Evolutionary conservation across 2,329 filamentous ascomycete species (phyloP), one percentile per base, ranked within the genome.

Genomic region (Fusarium sacchari): DNA sequence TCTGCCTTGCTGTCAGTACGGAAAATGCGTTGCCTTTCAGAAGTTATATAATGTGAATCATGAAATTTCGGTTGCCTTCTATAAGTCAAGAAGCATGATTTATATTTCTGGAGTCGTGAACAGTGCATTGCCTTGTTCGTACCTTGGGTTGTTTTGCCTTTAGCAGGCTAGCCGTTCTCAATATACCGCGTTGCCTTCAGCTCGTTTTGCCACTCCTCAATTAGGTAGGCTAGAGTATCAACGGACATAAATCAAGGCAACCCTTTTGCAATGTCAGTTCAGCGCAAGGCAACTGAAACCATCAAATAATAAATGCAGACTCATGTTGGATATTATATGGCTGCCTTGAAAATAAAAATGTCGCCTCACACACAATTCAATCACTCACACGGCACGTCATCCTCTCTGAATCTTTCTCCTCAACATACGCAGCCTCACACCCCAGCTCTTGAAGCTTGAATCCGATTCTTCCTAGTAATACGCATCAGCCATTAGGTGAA

Each of bases 401-500:
- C 6, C 2, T 22, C 9, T 28, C 18, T 15, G 3, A 11, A 7
- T 0, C 44, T 22, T 47, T 1, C 7, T 15, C 8, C 43, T 18
- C 43, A 10, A 5, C 1, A 8, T 24, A 46, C 44, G 13, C 5
- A 13, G 24, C 24, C 26, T 46, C n/a, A 30, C 24, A 28, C 22
- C 28, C 26, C 14, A 22, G 26, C 3, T 15, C 13, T 13, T 7
- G 13, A 22, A 47, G 13, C 13, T 1, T 7, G 20, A 28, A 28
- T 4, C 12, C 5, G 43, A 44, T 6, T 20, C 11, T 26, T 24
- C 1, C 24, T 20, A 5, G 6, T 7, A 26, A 14, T 20, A 14
- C 12, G 24, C 17, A 26, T 9, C 0, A 2, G 8, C 6, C 3
- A 12, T 12, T 4, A 20, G 17, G 43, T 2, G 17, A 6, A 14